Evolutionary conservation across 2,329 filamentous ascomycete genomes (phyloP), one percentile per base, ranked within the genome.

Genomic region (Fusarium temperatum): DNA sequence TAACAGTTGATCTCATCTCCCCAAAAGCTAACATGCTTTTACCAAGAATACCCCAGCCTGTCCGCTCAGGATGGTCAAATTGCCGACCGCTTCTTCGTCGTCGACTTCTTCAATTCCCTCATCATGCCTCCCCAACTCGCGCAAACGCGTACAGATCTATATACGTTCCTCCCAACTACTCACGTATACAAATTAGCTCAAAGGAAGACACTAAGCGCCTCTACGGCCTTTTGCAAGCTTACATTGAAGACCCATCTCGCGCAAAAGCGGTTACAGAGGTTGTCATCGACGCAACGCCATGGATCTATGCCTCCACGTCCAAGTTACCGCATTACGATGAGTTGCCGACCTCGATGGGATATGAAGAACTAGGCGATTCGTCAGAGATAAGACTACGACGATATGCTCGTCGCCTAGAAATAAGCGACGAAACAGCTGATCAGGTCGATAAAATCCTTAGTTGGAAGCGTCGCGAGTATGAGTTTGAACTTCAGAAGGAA

Each of bases 351-450:
- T 51, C 30, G 4, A 20, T 51, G 8, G 28, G 28, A 3, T 51
- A 35, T 35, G 28, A 51, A 24, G 22, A 51, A 14, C 22, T 51
- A 3, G 30, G 28, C 12, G 48, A 35, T 8, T 0, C 3, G 0
- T 0, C 12, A 0, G 48, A 51, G 0, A 14, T 8, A 14, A 51
- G 22, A 8, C 15, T 51, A 20, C 11, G 18, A 2, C 5, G 14
- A n/a, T 62, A 56, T 24, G 39, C 32, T 8, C 30, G 39, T 11
- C 4, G 2, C 5, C 26, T 62, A 18, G 5, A 26, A 1, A 2
- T 45, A 14, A 1, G 42, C 4, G 12, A 51, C 0, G 22, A 14
- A 20, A 20, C 12, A 3, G 8, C 28, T 35, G 30, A 11, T 2
- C 11, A 51, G 22, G 17, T 51, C 22, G 30, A 35, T 3, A 51